Evolutionary conservation across 768 basidiomycete species (phyloP).

Genomic region (Lentinula guzmanii): DNA sequence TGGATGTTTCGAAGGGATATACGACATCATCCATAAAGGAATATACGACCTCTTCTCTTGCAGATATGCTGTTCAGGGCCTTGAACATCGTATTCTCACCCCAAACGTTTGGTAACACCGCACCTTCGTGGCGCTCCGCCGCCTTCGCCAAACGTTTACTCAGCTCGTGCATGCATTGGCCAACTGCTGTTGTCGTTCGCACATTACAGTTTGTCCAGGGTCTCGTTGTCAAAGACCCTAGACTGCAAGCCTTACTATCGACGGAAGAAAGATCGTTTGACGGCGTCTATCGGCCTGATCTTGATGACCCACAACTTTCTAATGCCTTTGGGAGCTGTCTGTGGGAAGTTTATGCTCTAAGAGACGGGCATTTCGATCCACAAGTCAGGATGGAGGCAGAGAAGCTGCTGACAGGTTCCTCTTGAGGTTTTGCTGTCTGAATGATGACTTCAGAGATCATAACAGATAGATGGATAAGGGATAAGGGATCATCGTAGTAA

Average conservation of each 20-base stretch:
- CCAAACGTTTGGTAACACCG: slow-evolving; percentile 43
- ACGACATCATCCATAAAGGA: slow-evolving; percentile 19
- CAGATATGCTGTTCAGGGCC: slow-evolving; percentile 82
- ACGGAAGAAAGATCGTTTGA: slow-evolving; percentile 83
- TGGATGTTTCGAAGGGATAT: slow-evolving; percentile 46
- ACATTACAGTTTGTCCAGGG: slow-evolving; percentile 68
- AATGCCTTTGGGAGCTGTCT: slow-evolving; percentile 81
- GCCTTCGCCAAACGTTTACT: slow-evolving; percentile 95
- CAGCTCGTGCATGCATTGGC: slow-evolving; percentile 75
- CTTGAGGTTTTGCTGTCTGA: neutral
- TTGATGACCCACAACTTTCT: slow-evolving; percentile 84
- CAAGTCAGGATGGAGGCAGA: slow-evolving; percentile 62
- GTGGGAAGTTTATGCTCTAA: slow-evolving; percentile 75
- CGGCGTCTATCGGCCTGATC: slow-evolving; percentile 78
- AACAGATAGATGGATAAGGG: too few relatives aligned
- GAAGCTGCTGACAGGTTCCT: slow-evolving; percentile 32
- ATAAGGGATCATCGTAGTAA: too few relatives aligned
- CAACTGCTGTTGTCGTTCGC: slow-evolving; percentile 56
- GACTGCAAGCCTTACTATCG: slow-evolving; percentile 77
- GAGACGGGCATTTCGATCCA: slow-evolving; percentile 56
- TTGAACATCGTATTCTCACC: slow-evolving; percentile 79
- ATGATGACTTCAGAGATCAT: too few relatives aligned
- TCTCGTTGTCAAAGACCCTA: slow-evolving; percentile 71
- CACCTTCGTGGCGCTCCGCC: slow-evolving; percentile 72
- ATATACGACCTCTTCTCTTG: slow-evolving; percentile 25